These are phyloP conservation scores for Kwoniella botswanensis DNA, from an alignment of 768 basidiomycete species.

Conservation along the genomic window DNA sequence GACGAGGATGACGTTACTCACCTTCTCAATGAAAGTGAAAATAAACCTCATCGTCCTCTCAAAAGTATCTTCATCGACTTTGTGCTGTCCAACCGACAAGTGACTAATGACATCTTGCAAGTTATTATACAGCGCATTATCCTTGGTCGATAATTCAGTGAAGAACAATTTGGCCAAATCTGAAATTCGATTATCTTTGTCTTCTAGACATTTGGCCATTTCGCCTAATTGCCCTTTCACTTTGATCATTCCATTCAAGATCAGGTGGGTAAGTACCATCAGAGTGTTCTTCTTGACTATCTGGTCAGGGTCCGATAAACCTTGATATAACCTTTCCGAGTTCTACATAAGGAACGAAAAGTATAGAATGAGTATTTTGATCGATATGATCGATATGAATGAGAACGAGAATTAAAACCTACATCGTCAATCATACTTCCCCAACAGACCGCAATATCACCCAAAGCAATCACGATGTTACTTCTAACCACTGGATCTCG, in stretches of 20 bases:
- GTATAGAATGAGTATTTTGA: neutral
- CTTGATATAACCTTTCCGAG: constrained; percentile 84
- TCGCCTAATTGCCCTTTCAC: constrained; percentile 98
- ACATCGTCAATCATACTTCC: constrained; percentile 97
- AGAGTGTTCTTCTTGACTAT: constrained; percentile 99
- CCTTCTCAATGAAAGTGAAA: constrained; percentile 97
- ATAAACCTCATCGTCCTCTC: constrained; percentile 92
- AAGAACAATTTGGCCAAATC: constrained; percentile 99
- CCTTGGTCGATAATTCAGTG: constrained; percentile 91
- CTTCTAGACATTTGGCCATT: constrained; percentile 99
- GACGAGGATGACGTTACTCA: constrained; percentile 49
- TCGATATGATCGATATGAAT: neutral
- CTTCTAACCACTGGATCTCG: constrained; percentile 86
- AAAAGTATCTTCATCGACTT: constrained; percentile 90
- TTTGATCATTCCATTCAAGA: constrained; percentile 99
- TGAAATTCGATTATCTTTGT: constrained; percentile 80
- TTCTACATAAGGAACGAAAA: constrained; percentile 39
- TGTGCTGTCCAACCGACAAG: constrained; percentile 84
- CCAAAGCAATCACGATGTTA: constrained; percentile 96
- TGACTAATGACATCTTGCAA: constrained; percentile 97
- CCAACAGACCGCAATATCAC: constrained; percentile 98
- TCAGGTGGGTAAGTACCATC: constrained; percentile 96
- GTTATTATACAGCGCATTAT: constrained; percentile 99
- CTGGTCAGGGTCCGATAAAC: constrained; percentile 81
- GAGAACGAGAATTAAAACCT: constrained; percentile 59